A percentile compares a stretch with the other conserved stretches of the same genome.
Conservation (phyloP, 179 eudicot genomes). For the Camellia oleifera region DNA sequence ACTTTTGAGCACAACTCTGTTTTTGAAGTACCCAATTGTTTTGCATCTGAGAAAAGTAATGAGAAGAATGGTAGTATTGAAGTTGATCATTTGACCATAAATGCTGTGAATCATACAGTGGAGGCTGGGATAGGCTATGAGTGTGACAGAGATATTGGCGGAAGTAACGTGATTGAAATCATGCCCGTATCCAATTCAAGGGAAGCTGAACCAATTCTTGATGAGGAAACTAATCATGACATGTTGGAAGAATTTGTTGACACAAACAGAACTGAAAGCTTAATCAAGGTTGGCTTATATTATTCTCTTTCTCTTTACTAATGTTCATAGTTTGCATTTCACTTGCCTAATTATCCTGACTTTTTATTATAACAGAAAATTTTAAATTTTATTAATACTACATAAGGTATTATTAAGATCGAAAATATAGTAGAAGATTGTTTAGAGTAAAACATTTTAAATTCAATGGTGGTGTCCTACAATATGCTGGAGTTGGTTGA, state of each 20-base stretch:
- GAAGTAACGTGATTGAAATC: neutral
- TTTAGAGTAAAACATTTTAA: neutral
- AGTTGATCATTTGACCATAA: neutral
- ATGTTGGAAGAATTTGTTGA: conserved; percentile 14
- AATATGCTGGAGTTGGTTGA: neutral
- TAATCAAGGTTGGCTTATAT: conserved; percentile 15
- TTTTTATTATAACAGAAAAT: neutral
- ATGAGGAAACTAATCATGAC: conserved; percentile 14
- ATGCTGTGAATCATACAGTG: conserved; percentile 6
- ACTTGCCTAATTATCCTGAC: neutral
- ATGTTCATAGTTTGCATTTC: neutral
- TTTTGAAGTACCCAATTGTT: neutral
- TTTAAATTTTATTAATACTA: neutral
- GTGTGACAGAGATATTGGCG: conserved; percentile 9
- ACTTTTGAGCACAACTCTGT: neutral
- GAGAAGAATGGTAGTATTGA: neutral
- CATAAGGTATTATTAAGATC: neutral
- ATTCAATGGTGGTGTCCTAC: neutral
- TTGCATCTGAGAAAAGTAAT: neutral
- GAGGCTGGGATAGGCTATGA: neutral
- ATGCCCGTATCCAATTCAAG: conserved; percentile 9
- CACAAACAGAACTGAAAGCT: conserved; percentile 13
- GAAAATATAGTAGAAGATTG: neutral
- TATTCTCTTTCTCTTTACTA: neutral
- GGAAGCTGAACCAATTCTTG: neutral